Conservation (phyloP, 495 filamentous ascomycete genomes). For the Cercophora newfieldiana region DNA sequence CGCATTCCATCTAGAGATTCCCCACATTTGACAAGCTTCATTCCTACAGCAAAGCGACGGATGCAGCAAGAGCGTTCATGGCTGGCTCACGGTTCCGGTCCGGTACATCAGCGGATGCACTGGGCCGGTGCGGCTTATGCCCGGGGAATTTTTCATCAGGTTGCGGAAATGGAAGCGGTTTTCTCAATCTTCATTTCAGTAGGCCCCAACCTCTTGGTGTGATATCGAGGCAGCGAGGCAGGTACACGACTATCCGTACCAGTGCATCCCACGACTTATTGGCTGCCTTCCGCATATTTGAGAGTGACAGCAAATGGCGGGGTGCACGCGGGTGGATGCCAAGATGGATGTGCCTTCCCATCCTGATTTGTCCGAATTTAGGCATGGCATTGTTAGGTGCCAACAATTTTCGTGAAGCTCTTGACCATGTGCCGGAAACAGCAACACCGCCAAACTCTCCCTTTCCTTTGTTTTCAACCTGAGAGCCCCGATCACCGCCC, state of each 20-base stretch:
- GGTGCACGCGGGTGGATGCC: not conserved
- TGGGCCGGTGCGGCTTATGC: too few species aligned
- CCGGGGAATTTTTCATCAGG: too few species aligned
- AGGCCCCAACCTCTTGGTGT: too few species aligned
- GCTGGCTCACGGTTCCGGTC: not conserved
- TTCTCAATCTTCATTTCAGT: too few species aligned
- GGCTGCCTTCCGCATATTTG: too few species aligned
- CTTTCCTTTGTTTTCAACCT: not conserved
- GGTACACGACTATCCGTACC: too few species aligned
- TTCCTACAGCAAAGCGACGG: not conserved
- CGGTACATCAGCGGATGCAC: too few species aligned
- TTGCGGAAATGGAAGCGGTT: not conserved
- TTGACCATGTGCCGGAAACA: not conserved
- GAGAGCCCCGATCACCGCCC: not conserved
- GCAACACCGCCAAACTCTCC: not conserved
- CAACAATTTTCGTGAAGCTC: not conserved
- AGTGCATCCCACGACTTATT: too few species aligned
- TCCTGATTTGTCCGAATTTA: not conserved
- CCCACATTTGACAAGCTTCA: not conserved
- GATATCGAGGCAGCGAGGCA: too few species aligned
- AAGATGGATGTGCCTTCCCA: not conserved
- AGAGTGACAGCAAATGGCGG: too few species aligned
- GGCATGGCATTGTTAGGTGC: not conserved
- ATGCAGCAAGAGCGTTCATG: not conserved
- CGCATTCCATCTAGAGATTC: not conserved